Base-by-base conservation (phyloP, 139 green algal species). In the Chlorella sp. region DNA sequence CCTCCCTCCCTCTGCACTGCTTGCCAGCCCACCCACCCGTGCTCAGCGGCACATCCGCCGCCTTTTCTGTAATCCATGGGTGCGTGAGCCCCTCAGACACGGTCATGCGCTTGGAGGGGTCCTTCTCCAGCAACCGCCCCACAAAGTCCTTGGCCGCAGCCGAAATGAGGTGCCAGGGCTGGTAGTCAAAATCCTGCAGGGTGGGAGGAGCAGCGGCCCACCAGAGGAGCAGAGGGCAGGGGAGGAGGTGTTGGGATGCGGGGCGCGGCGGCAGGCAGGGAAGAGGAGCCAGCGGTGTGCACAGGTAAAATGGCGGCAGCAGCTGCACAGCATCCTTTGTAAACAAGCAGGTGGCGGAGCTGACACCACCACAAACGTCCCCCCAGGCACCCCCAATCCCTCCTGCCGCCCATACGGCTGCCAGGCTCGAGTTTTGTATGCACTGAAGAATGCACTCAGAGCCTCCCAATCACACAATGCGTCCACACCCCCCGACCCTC, bases 131-230 rank as follows among this genome's bases (percentile, higher is more conserved):
- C 76, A 93, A 53, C 37, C 80, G 64, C 15, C 61, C 37, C 42
- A 91, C 85, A 83, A 92, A 91, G 71, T 94, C 85, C 69, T 90
- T 90, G 69, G 85, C 89, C 0, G 77, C 30, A 12, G 53, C 75
- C 2, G 81, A 90, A 48, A 93, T 89, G 18, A 37, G 39, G 26
- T 87, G 77, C 91, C 91, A 94, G 66, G 86, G 85, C 53, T 91
- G 39, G 69, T 81, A 85, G 37, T 81, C 71, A 66, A 94, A 86
- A 34, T 90, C 86, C 66, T 87, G 68, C 40, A 21, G 4, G 48
- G 30, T 18, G 5, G 39, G 39, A 26, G 22, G 39, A 7, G n/a
- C n/a, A n/a, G n/a, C n/a, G 21, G 36, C 12, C 26, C 11, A 30
- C 3, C 18, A 28, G 34, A 57, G n/a, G 24, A 79, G 71, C 30